A percentile compares a stretch with the other conserved stretches of the same genome.
phyloP scores from a whole-genome alignment of 257 asterid genomes.

The Plectranthus barbatus region DNA sequence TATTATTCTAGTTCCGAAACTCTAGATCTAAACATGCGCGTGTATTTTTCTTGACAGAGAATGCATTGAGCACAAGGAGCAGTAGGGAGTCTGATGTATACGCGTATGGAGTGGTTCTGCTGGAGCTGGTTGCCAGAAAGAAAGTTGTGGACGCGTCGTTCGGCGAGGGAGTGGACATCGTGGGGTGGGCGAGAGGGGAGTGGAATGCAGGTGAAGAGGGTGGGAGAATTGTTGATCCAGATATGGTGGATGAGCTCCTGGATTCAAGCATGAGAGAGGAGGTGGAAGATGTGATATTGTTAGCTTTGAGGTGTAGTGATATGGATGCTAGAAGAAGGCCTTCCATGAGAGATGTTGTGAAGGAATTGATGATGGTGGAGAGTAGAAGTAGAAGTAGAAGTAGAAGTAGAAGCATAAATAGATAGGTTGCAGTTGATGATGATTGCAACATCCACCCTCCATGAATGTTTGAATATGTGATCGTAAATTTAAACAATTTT shows the following conservation, averaged over 20 bases:
- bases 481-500: too few species aligned
- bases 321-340: slow-evolving; percentile 50
- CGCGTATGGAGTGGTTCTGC: slow-evolving; percentile 62
- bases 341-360: slow-evolving; percentile 72
- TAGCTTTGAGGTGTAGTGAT: slow-evolving; percentile 67
- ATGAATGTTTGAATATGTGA: too few species aligned
- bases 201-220: slow-evolving; percentile 38
- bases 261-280: slow-evolving; percentile 46
- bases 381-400: slow-evolving; percentile 23
- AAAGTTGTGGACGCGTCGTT: slow-evolving; percentile 43
- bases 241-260: slow-evolving; percentile 41
- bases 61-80: slow-evolving; percentile 45
- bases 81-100: slow-evolving; percentile 71
- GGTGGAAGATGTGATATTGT: slow-evolving; percentile 33
- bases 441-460: background rate
- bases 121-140: slow-evolving; percentile 64
- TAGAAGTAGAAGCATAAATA: slow-evolving; percentile 27
- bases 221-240: slow-evolving; percentile 40
- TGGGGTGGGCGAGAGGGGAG: slow-evolving; percentile 39
- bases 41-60: slow-evolving; percentile 37
- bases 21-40: background rate
- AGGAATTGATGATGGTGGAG: slow-evolving; percentile 30
- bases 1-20: too few species aligned
- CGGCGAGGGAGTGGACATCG: slow-evolving; percentile 37
- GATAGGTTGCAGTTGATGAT: slow-evolving; percentile 1